Base-by-base conservation (phyloP, 106 monocot genomes). In the Apostasia ramifera region DNA sequence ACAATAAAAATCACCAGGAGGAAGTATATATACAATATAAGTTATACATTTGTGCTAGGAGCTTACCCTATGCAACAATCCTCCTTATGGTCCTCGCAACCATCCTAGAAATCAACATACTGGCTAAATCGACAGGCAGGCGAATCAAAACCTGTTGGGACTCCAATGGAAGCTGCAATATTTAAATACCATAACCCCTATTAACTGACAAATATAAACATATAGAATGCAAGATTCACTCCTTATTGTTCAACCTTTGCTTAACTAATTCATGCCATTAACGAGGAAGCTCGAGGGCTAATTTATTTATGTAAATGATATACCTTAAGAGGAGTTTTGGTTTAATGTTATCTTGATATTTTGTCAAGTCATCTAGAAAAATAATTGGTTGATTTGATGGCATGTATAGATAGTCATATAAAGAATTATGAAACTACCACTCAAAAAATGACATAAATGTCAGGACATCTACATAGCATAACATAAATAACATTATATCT, bases 81-180 rank as follows among this genome's bases (percentile, higher is more conserved):
- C 83, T 80, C 54, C 78, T 75, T 10, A 90, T 82, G 38, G 90
- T 81, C 67, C 90, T 86, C 65, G 90, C 90, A 42, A 70, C 82
- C 46, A 51, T 78, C 14, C 90, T 85, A 64, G 90, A 86, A 10
- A 85, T 53, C 78, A 90, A 57, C 67, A 67, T 75, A 6, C 73
- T 73, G 44, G 76, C 78, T 60, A 90, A 78, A 75, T 90, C 85
- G 6, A 55, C 82, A 58, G 85, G 90, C 53, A 90, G 68, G 9
- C 52, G 76, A 81, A 83, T 51, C 40, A 90, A 57, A 70, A 78
- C 81, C 44, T 85, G 75, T 68, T 85, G 89, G 39, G 82, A 80
- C 66, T 82, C 85, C 40, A 80, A 40, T 53, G 89, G 82, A 66
- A 89, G 75, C 89, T 89, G 80, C 55, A 40, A 52, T 2, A 55